Evolutionary conservation across 176 grass and related monocot species (phyloP).

Genomic region (Musa acuminata): DNA sequence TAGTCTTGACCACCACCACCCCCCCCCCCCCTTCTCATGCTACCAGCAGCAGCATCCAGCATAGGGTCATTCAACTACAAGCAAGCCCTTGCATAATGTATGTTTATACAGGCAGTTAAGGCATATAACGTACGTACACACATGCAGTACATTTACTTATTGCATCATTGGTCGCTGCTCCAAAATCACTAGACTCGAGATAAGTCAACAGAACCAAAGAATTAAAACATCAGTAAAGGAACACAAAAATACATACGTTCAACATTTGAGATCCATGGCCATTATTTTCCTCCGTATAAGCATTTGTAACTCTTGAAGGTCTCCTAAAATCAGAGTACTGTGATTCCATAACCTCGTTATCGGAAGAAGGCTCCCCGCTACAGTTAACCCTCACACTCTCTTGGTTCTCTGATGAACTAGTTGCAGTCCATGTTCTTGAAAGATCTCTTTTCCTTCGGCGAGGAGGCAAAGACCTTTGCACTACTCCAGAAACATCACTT

Average conservation of each 20-base stretch:
- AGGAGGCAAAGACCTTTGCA: slow-evolving; percentile 31
- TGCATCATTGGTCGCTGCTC: not conserved
- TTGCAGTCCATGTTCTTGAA: slow-evolving; percentile 41
- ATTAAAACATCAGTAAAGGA: not conserved
- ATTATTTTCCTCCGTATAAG: slow-evolving; percentile 22
- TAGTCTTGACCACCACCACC: no score
- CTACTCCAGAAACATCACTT: slow-evolving; percentile 42
- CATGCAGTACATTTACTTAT: not conserved
- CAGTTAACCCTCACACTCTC: slow-evolving; percentile 37
- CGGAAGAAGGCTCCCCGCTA: slow-evolving; percentile 55
- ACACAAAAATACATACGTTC: slow-evolving; percentile 14
- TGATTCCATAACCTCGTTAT: slow-evolving; percentile 32
- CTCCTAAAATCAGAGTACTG: slow-evolving; percentile 36
- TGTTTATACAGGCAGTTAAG: not conserved
- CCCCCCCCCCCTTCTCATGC: not conserved
- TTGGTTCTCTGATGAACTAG: slow-evolving; percentile 54
- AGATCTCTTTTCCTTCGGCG: slow-evolving; percentile 58
- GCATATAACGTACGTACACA: not conserved
- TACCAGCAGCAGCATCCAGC: not conserved
- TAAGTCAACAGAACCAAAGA: not conserved
- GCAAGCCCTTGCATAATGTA: not conserved
- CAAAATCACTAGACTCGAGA: not conserved
- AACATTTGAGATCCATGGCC: slow-evolving; percentile 5
- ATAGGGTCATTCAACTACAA: no score
- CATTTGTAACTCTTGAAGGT: slow-evolving; percentile 19